Base-by-base conservation (phyloP, 140 eudicot species). In the Stevia rebaudiana region DNA sequence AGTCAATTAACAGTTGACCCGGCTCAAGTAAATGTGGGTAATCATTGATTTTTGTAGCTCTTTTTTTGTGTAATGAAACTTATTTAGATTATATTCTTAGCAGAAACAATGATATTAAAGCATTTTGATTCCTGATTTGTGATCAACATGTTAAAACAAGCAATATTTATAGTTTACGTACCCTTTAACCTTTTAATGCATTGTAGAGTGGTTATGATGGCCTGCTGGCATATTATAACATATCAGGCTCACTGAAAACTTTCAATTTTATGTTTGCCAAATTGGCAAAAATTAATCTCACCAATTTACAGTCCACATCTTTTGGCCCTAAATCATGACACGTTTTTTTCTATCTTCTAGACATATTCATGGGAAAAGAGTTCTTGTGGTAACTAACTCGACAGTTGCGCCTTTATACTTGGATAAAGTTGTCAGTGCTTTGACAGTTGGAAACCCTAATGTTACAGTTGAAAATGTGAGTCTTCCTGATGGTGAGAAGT, bases 361-460 rank as follows among this genome's bases (percentile, higher is more conserved):
- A 71, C 99, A 94, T 77, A 68, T 94, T 64, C 95, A 88, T 67
- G 99, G 99, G 28, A 94, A 88, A 83, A 82, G 76, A 79, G 95
- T 88, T 71, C 97, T 94, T 23, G 89, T 94, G 70, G 99, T 94
- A 68, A 88, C 99, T 10, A 94, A 94, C 78, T 83, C 94, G 33
- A 94, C 94, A 11, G 78, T 94, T 22, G 99, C 97, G 0, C 99
- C 97, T 13, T 16, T 94, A 18, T 94, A 94, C 81, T 76, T 88
- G 66, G 99, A 94, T 61, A 94, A 78, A 88, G 90, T 92, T 58
- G 61, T 86, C 16, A 71, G 56, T 11, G 95, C 95, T 65, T 81
- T 88, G 49, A 94, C 94, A 13, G 73, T 69, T 65, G 95, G 87
- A 50, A 94, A 94, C 74, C 86, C 97, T 25, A 85, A 88, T 49